Evolutionary conservation across 1,284 basidiomycete species (phyloP).

Genomic region (Puccinia coronata): DNA sequence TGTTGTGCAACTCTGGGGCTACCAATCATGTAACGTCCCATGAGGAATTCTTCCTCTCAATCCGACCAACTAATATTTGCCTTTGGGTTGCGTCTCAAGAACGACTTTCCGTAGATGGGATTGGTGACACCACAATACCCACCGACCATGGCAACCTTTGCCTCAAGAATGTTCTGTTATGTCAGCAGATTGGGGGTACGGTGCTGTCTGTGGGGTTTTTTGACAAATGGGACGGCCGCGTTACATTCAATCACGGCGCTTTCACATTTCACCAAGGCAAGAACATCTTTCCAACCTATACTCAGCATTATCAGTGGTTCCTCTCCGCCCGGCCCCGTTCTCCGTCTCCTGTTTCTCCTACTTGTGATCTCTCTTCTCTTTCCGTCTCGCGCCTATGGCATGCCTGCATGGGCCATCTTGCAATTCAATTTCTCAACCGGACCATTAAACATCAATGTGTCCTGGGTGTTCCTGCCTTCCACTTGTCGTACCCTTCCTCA

Average conservation of each 20-base stretch:
- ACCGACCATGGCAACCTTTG: neutral
- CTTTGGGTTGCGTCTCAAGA: neutral
- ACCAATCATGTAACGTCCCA: conserved; percentile 17
- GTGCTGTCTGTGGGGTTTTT: neutral
- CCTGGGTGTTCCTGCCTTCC: neutral
- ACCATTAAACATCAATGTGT: neutral
- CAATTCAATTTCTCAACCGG: neutral
- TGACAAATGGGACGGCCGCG: neutral
- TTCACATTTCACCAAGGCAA: neutral
- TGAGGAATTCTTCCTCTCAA: neutral
- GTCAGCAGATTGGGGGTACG: neutral
- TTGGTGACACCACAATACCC: neutral
- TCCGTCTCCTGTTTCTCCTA: neutral
- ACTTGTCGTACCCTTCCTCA: neutral
- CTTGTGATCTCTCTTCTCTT: neutral
- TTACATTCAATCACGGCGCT: neutral
- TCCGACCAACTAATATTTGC: neutral
- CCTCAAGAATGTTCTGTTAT: neutral
- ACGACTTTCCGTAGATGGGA: neutral
- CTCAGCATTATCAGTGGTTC: neutral
- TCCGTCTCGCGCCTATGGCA: neutral
- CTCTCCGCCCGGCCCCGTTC: neutral
- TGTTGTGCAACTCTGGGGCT: neutral
- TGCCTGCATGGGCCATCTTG: neutral
- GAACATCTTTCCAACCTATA: neutral